Evolutionary conservation across 2,329 filamentous ascomycete genomes (phyloP).

Genomic region (Cladophialophora chaetospira): DNA sequence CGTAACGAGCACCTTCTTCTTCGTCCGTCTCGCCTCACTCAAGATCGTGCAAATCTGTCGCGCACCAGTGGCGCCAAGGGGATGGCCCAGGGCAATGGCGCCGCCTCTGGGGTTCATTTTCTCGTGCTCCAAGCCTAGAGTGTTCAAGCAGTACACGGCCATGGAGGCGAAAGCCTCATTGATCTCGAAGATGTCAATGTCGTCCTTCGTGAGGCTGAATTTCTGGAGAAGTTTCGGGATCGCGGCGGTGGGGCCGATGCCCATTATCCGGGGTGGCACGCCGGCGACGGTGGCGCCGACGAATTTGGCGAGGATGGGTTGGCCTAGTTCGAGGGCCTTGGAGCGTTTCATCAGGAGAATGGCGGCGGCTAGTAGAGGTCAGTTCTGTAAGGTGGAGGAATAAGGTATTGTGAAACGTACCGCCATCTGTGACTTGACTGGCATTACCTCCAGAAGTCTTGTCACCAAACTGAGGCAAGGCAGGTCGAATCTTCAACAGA

Average conservation of each 20-base stretch:
- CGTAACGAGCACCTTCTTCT: conserved; percentile 88
- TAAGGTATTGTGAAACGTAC: conserved; percentile 44
- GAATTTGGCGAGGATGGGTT: conserved; percentile 93
- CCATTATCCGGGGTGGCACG: conserved; percentile 92
- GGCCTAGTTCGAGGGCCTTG: conserved; percentile 79
- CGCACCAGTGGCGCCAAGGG: conserved; percentile 84
- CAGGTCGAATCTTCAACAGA: conserved; percentile 80
- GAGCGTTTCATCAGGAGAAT: conserved; percentile 93
- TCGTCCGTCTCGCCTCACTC: conserved; percentile 77
- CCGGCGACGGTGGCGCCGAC: conserved; percentile 89
- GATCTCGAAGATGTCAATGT: conserved; percentile 87
- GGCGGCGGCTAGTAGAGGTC: conserved; percentile 65
- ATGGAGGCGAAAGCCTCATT: conserved; percentile 99
- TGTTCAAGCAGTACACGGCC: conserved; percentile 88
- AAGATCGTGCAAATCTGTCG: conserved; percentile 89
- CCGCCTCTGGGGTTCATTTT: conserved; percentile 93
- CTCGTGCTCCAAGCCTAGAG: conserved; percentile 62
- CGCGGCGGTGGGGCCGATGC: conserved; percentile 53
- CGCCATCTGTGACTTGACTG: conserved; percentile 91
- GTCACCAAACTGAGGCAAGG: conserved; percentile 87
- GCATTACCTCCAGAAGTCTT: conserved; percentile 90
- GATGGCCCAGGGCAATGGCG: conserved; percentile 89
- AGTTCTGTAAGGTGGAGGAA: conserved; percentile 25
- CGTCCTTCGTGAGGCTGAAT: conserved; percentile 74
- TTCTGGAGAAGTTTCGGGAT: conserved; percentile 81